A percentile compares a stretch with the other conserved stretches of the same genome.
These are phyloP conservation scores for Camptophora hylomeconis DNA, from an alignment of 2,329 filamentous ascomycete genomes.

Conservation along the genomic window DNA sequence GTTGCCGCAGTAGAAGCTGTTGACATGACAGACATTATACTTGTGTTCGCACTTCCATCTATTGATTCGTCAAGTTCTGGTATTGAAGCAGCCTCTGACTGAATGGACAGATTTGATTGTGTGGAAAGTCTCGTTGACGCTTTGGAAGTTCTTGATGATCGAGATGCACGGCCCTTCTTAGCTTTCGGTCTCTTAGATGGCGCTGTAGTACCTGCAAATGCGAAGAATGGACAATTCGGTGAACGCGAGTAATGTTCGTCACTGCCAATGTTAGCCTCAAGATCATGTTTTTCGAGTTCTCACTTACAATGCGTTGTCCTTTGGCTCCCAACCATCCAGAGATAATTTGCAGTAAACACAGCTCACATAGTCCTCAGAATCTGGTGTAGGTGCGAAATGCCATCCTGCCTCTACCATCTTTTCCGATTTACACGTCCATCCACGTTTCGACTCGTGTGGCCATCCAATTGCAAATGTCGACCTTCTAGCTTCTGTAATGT, in stretches of 20 bases:
- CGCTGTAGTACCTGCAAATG: constrained; percentile 44
- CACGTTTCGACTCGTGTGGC: constrained; percentile 80
- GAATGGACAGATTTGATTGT: constrained; percentile 32
- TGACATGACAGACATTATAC: constrained; percentile 22
- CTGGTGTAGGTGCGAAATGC: constrained; percentile 76
- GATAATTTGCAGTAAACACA: constrained; percentile 84
- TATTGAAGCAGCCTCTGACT: constrained; percentile 29
- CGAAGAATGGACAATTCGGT: constrained; percentile 72
- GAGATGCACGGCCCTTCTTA: constrained; percentile 38
- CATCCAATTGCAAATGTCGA: constrained; percentile 74
- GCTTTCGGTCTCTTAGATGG: constrained; percentile 42
- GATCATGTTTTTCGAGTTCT: constrained; percentile 2
- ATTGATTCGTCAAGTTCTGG: constrained; percentile 37
- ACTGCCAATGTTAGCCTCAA: constrained; percentile 33
- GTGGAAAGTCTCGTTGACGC: constrained; percentile 47
- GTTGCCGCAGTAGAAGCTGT: constrained; percentile 28
- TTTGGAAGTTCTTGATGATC: constrained; percentile 41
- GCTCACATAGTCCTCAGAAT: constrained; percentile 77
- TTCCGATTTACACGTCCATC: constrained; percentile 79
- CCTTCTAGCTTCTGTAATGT: constrained; percentile 63
- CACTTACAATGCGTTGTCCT: constrained; percentile 71
- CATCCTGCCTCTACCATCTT: constrained; percentile 90
- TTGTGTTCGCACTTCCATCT: constrained; percentile 14
- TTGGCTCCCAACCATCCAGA: constrained; percentile 87
- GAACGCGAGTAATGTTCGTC: constrained; percentile 76